These are phyloP conservation scores for Lophiotrema nucula DNA, from an alignment of 495 filamentous ascomycete species.

Conservation along the genomic window DNA sequence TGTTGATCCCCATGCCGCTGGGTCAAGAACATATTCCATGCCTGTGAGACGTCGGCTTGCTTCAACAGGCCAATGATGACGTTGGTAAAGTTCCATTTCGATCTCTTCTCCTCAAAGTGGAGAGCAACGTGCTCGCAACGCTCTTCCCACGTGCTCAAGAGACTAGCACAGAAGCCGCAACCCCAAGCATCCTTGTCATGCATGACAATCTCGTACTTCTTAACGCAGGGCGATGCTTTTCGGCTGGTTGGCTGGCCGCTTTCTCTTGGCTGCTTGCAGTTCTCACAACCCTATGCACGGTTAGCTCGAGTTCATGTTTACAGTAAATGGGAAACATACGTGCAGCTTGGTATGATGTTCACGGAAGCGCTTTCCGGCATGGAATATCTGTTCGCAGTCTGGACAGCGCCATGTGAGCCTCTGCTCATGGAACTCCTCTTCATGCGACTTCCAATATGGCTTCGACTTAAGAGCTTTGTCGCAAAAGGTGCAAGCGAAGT, in stretches of 20 bases:
- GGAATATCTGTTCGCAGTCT: conserved; percentile 35
- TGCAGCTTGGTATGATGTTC: conserved; percentile 36
- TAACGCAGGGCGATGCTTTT: conserved; percentile 34
- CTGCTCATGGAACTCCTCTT: conserved; percentile 37
- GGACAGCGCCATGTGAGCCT: conserved; percentile 33
- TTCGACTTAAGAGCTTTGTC: conserved; percentile 34
- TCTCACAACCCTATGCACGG: conserved; percentile 26
- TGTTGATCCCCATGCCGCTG: conserved; percentile 26
- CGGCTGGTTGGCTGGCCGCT: conserved; percentile 25
- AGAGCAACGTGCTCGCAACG: conserved; percentile 35
- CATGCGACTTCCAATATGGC: conserved; percentile 38
- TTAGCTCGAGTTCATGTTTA: background rate
- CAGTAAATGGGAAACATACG: background rate
- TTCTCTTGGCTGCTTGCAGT: conserved; percentile 33
- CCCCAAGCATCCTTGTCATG: conserved; percentile 36
- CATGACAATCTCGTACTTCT: conserved; percentile 31
- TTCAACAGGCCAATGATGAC: conserved; percentile 33
- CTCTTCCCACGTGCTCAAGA: conserved; percentile 33
- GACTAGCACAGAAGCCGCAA: conserved; percentile 33
- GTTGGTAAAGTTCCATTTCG: conserved; percentile 37
- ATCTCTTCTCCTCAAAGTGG: conserved; percentile 34
- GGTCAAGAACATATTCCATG: conserved; percentile 25
- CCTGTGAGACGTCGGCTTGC: conserved; percentile 27
- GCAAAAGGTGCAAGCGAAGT: conserved; percentile 35
- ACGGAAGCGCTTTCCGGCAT: conserved; percentile 33